These are phyloP conservation scores for Phytophthora idaei DNA, from an alignment of 352 stramenopile genomes.

Conservation along the genomic window DNA sequence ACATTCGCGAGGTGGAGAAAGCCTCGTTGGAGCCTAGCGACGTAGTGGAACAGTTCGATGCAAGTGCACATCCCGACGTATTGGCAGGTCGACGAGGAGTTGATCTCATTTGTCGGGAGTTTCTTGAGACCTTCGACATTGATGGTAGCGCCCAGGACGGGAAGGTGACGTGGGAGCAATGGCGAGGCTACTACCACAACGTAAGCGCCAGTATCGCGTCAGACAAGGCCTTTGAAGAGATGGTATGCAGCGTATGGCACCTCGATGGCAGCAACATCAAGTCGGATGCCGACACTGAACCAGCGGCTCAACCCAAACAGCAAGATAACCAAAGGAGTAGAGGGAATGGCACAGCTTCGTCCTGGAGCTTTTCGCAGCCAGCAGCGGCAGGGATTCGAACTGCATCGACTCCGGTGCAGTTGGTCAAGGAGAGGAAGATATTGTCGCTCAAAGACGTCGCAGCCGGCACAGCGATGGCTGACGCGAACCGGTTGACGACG, in stretches of 20 bases:
- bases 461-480: constrained; percentile 33
- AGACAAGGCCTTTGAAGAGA: constrained; percentile 92
- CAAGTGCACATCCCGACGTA: constrained; percentile 86
- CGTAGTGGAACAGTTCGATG: constrained; percentile 85
- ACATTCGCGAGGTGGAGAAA: constrained; percentile 37
- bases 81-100: constrained; percentile 63
- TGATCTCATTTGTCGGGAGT: constrained; percentile 78
- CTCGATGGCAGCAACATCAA: constrained; percentile 32
- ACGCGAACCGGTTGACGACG: constrained; percentile 12
- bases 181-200: constrained; percentile 90
- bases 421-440: constrained; percentile 46
- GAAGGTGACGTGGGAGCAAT: constrained; percentile 73
- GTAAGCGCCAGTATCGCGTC: constrained; percentile 88
- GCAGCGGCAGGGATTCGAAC: constrained; percentile 14
- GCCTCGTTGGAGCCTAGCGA: constrained; percentile 78
- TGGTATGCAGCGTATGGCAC: constrained; percentile 89
- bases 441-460: constrained; percentile 67
- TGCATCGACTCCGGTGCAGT: neutral
- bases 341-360: constrained; percentile 8
- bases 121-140: constrained; percentile 88
- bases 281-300: neutral
- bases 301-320: constrained; percentile 10
- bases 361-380: constrained; percentile 1
- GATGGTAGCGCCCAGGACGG: constrained; percentile 64
- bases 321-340: constrained; percentile 23